Evolutionary conservation across 495 filamentous ascomycete species (phyloP).

Genomic region (Lichina pygmaea): DNA sequence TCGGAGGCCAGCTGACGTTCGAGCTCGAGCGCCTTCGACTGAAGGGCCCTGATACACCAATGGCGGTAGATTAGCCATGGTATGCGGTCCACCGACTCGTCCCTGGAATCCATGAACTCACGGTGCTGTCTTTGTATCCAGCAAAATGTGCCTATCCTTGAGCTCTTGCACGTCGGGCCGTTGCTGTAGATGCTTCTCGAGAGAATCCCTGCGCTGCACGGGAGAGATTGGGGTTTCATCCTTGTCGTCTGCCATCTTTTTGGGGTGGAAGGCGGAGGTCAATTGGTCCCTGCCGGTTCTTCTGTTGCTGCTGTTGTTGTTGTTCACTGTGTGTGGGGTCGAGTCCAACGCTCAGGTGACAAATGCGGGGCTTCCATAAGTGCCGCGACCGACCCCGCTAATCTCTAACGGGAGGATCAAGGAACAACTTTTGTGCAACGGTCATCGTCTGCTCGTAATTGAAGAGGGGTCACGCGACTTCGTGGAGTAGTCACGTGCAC

Average conservation of each 20-base stretch:
- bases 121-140: slow-evolving; percentile 47
- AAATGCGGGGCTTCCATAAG: no score
- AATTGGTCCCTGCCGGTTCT: no score
- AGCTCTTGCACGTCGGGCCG: slow-evolving; percentile 62
- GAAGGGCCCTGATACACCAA: slow-evolving; percentile 22
- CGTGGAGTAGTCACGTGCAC: background rate
- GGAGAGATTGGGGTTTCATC: slow-evolving; percentile 42
- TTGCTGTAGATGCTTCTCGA: slow-evolving; percentile 59
- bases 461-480: background rate
- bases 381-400: no score
- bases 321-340: no score
- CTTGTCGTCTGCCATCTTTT: background rate
- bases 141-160: slow-evolving; percentile 43
- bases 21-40: slow-evolving; percentile 31
- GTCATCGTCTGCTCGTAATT: no score
- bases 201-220: slow-evolving; percentile 55
- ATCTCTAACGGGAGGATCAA: no score
- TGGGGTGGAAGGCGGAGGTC: background rate
- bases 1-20: slow-evolving; percentile 36
- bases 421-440: no score
- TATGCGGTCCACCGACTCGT: background rate
- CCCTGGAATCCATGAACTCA: slow-evolving; percentile 11
- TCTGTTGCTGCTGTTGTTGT: no score
- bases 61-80: background rate
- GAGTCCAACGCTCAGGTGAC: no score